Conservation (phyloP, 2,329 filamentous ascomycete genomes). For the Aaosphaeria pasadenensis region DNA sequence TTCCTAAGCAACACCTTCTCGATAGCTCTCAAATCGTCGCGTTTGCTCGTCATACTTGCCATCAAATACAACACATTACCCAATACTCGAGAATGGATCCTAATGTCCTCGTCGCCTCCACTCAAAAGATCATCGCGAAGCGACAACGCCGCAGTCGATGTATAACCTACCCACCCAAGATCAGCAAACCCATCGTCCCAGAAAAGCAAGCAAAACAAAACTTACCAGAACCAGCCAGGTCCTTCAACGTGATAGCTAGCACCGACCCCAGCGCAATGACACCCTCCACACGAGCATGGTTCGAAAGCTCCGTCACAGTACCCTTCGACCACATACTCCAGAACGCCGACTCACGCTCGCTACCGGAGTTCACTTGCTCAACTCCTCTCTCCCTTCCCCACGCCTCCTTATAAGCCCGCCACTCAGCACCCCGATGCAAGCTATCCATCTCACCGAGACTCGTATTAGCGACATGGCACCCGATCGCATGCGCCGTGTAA, state of each 20-base stretch:
- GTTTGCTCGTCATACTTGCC: conserved; percentile 45
- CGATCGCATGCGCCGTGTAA: conserved; percentile 81
- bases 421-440: conserved; percentile 3
- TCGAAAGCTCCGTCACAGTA: conserved; percentile 60
- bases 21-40: conserved; percentile 12
- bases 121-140: conserved; percentile 51
- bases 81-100: conserved; percentile 58
- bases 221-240: conserved; percentile 46
- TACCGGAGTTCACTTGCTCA: background rate
- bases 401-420: conserved; percentile 7
- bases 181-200: conserved; percentile 1
- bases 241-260: conserved; percentile 61
- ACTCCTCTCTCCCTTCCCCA: conserved; percentile 1
- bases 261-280: conserved; percentile 75
- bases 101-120: conserved; percentile 36
- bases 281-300: conserved; percentile 55
- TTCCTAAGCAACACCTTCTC: conserved; percentile 5
- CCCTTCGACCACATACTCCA: conserved; percentile 72
- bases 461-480: conserved; percentile 73
- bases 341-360: conserved; percentile 9
- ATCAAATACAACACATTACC: conserved; percentile 62
- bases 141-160: conserved; percentile 52
- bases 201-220: conserved; percentile 3
- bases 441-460: conserved; percentile 57
- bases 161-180: conserved; percentile 48